Base-by-base conservation (phyloP, 163 green algal genomes). In the Volvox carteri region DNA sequence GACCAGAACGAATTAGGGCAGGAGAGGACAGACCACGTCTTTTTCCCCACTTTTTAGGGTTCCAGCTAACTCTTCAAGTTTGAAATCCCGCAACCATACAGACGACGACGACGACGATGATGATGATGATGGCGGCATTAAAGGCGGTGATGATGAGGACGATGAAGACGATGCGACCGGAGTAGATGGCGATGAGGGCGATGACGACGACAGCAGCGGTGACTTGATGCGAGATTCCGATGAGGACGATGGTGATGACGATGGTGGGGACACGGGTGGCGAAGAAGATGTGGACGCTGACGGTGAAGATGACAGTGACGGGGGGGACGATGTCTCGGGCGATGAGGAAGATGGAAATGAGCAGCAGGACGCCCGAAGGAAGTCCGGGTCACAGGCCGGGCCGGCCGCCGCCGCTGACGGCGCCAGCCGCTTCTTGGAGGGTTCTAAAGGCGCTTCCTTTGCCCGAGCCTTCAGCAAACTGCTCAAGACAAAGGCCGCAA, bases 401-500 rank as follows among this genome's bases (percentile, higher is more conserved):
- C 44, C 46, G 7, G 9, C 41, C 35, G 39, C 8, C 28, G 83
- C 60, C 28, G 12, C 33, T n/a, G 23, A 4, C 14, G 62, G 46
- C 16, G 56, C 7, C 7, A 41, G 30, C 37, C 33, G 18, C 37
- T 96, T 96, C 37, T 39, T 93, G 33, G 72, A 94, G 85, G 95
- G 93, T 0, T 91, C 65, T 23, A 97, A 97, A 90, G 89, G 86
- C 4, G 93, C 86, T 12, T 94, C 94, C 0, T 96, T 97, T 72
- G 94, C 95, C 44, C 93, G 94, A 60, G 95, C 95, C 0, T 97
- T 97, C 90, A 85, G 70, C 16, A 96, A 96, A 86, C 94, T 97
- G 83, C 77, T 97, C 58, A 78, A 91, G 39, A 23, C 16, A n/a
- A 93, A 94, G 85, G n/a, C 42, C 37, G 67, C 84, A 41, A 65